Evolutionary conservation across 1,284 basidiomycete genomes (phyloP).

Genomic region (Clitocybe nebularis): DNA sequence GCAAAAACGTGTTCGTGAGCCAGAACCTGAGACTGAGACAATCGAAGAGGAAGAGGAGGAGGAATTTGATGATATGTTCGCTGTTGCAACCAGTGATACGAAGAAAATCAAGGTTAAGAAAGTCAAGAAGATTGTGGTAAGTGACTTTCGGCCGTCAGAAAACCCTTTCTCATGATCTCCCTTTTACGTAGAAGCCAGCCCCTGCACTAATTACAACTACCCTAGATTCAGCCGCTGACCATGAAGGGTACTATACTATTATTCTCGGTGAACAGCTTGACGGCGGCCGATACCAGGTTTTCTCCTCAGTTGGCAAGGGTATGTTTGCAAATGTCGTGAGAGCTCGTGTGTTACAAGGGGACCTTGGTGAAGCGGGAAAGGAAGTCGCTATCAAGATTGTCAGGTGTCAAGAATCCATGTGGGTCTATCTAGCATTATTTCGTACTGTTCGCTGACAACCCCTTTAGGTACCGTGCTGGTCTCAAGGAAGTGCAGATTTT

Average conservation of each 20-base stretch:
- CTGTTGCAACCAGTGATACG: conserved; percentile 54
- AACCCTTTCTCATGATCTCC: neutral
- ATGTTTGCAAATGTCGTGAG: conserved; percentile 98
- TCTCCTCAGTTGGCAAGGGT: conserved; percentile 91
- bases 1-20: conserved; percentile 56
- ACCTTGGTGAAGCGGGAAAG: conserved; percentile 57
- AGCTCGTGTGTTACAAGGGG: conserved; percentile 78
- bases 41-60: conserved; percentile 63
- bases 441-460: conserved; percentile 9
- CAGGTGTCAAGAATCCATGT: conserved; percentile 96
- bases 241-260: conserved; percentile 94
- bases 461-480: conserved; percentile 86
- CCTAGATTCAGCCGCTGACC: conserved; percentile 74
- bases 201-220: conserved; percentile 69
- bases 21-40: conserved; percentile 13
- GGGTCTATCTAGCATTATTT: conserved; percentile 28
- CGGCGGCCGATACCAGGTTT: conserved; percentile 90
- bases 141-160: conserved; percentile 21
- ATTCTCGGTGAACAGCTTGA: conserved; percentile 96
- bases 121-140: conserved; percentile 46
- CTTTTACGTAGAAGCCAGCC: conserved; percentile 38
- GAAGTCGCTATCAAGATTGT: conserved; percentile 99
- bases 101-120: conserved; percentile 60
- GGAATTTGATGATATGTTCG: conserved; percentile 90
- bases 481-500: conserved; percentile 91